Percentiles rank a stretch among this genome's conserved stretches.
These are phyloP conservation scores for Gastrolobium bilobum DNA, from an alignment of 306 rosid genomes.

Conservation along the genomic window DNA sequence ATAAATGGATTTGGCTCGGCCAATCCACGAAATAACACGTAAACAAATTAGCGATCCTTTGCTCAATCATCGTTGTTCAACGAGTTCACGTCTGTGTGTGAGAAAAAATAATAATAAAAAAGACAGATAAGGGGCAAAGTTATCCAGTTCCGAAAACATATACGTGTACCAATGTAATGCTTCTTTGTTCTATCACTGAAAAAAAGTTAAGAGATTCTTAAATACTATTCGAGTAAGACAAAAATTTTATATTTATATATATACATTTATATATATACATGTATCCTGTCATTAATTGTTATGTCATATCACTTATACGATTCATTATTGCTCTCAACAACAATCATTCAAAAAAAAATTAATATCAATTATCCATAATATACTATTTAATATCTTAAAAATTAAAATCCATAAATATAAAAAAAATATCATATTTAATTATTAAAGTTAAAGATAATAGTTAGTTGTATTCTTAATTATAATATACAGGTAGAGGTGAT, in stretches of 20 bases:
- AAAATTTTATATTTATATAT: not conserved
- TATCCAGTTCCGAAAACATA: constrained; percentile 21
- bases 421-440: too few relatives aligned
- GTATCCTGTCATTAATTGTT: not conserved
- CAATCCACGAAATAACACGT: constrained; percentile 42
- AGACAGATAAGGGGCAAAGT: constrained; percentile 49
- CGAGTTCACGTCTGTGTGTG: not conserved
- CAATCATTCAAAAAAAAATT: too few relatives aligned
- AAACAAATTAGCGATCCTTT: not conserved
- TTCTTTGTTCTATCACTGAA: not conserved
- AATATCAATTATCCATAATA: too few relatives aligned
- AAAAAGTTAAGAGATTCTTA: not conserved
- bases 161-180: constrained; percentile 61
- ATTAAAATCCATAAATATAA: too few relatives aligned
- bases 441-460: too few relatives aligned
- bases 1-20: constrained; percentile 9
- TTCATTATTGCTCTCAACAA: too few relatives aligned
- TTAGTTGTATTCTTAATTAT: too few relatives aligned
- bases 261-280: not conserved
- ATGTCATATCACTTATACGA: not conserved
- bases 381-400: too few relatives aligned
- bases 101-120: not conserved
- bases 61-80: constrained; percentile 4
- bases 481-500: too few relatives aligned
- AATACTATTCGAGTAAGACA: not conserved